Conservation (phyloP, 306 rosid genomes). For the Dryas octopetala region DNA sequence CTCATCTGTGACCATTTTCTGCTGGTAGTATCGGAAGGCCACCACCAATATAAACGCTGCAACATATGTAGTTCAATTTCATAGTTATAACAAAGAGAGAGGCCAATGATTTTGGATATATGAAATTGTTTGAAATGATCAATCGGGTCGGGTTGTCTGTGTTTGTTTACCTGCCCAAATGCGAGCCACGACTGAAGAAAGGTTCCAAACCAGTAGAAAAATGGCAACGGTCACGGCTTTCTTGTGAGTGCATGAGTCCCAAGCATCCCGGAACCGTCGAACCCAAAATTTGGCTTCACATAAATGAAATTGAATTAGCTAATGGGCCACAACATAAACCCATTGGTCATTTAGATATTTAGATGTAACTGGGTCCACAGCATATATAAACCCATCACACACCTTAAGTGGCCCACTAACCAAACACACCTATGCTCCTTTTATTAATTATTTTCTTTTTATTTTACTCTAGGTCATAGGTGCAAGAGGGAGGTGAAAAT, state of each 20-base stretch:
- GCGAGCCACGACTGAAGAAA: conserved; percentile 74
- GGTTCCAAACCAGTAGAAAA: conserved; percentile 70
- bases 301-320: neutral
- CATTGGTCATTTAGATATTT: too few species aligned
- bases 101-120: neutral
- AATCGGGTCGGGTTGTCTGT: neutral
- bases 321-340: neutral
- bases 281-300: conserved; percentile 69
- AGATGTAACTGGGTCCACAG: too few species aligned
- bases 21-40: conserved; percentile 79
- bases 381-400: too few species aligned
- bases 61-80: conserved; percentile 1
- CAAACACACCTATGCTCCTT: too few species aligned
- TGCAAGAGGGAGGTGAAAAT: neutral
- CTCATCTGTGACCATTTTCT: conserved; percentile 48
- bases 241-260: conserved; percentile 88
- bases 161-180: conserved; percentile 75
- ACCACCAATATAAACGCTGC: conserved; percentile 75
- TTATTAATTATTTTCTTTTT: too few species aligned
- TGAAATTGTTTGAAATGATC: too few species aligned
- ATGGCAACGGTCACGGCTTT: conserved; percentile 55
- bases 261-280: conserved; percentile 68
- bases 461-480: too few species aligned
- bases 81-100: neutral
- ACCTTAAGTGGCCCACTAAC: too few species aligned